Evolutionary conservation across 1,284 basidiomycete species (phyloP).

Genomic region (Chalciporus sp.): DNA sequence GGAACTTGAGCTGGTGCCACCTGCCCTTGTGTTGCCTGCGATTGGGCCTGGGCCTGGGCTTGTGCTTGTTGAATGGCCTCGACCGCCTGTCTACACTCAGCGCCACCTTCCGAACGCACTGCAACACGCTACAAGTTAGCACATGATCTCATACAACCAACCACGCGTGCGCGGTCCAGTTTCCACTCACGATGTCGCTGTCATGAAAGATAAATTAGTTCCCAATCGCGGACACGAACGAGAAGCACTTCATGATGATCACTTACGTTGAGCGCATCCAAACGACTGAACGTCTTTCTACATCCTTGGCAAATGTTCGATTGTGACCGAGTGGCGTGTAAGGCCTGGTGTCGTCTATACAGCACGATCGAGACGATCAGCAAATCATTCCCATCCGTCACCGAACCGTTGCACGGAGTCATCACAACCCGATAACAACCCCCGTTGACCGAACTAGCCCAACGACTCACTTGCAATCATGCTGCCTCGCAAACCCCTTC

Average conservation of each 20-base stretch:
- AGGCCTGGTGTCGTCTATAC: slow-evolving; percentile 77
- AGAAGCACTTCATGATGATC: slow-evolving; percentile 31
- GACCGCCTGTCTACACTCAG: slow-evolving; percentile 62
- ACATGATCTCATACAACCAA: slow-evolving; percentile 17
- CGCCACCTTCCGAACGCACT: slow-evolving; percentile 83
- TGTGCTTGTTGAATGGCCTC: slow-evolving; percentile 40
- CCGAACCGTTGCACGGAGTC: background rate
- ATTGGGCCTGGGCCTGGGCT: slow-evolving; percentile 23
- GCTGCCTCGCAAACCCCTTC: slow-evolving; percentile 92
- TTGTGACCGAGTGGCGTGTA: slow-evolving; percentile 83
- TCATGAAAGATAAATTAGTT: slow-evolving; percentile 25
- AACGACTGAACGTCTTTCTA: slow-evolving; percentile 90
- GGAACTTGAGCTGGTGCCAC: slow-evolving; percentile 18
- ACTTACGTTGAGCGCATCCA: slow-evolving; percentile 93
- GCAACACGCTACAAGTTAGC: slow-evolving; percentile 27
- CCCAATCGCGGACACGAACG: slow-evolving; percentile 16
- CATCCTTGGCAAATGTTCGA: slow-evolving; percentile 90
- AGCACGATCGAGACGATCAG: slow-evolving; percentile 4
- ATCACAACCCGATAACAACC: background rate
- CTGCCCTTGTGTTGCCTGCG: slow-evolving; percentile 17
- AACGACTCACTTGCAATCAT: slow-evolving; percentile 89
- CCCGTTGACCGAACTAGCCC: background rate
- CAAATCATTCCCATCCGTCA: background rate
- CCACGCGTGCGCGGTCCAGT: slow-evolving; percentile 13
- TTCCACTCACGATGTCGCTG: slow-evolving; percentile 37